Conservation (phyloP, 306 rosid species). For the Lupinus albus region DNA sequence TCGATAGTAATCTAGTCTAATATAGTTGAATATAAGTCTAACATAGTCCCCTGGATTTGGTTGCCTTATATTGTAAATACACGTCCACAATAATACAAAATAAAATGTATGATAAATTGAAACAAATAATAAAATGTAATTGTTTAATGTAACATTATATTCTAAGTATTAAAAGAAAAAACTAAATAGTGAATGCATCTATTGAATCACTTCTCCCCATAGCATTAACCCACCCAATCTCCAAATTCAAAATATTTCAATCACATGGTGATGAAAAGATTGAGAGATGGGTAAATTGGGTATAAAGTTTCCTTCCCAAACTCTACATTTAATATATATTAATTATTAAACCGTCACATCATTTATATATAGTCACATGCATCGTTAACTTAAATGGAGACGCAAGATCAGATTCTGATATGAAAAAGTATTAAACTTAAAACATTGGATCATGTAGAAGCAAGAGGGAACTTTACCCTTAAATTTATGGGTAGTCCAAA, state of each 20-base stretch:
- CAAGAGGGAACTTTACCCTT: not conserved
- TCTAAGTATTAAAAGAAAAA: too few species aligned
- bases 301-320: not conserved
- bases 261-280: conserved; percentile 46
- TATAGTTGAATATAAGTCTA: conserved; percentile 13
- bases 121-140: too few species aligned
- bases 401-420: conserved; percentile 36
- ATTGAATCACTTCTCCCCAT: conserved; percentile 4
- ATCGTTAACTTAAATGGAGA: conserved; percentile 20
- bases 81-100: not conserved
- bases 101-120: too few species aligned
- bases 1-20: too few species aligned
- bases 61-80: conserved; percentile 51
- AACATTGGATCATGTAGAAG: not conserved
- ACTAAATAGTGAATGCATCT: not conserved
- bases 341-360: too few species aligned
- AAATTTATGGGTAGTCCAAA: not conserved
- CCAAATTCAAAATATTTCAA: conserved; percentile 24
- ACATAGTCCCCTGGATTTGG: conserved; percentile 61
- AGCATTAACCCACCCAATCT: conserved; percentile 1
- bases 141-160: too few species aligned
- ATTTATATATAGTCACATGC: conserved; percentile 38
- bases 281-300: conserved; percentile 28
- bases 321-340: not conserved
- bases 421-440: conserved; percentile 8